These are phyloP conservation scores for Sphenostylis stenocarpa DNA, from an alignment of 306 rosid genomes.

Conservation along the genomic window DNA sequence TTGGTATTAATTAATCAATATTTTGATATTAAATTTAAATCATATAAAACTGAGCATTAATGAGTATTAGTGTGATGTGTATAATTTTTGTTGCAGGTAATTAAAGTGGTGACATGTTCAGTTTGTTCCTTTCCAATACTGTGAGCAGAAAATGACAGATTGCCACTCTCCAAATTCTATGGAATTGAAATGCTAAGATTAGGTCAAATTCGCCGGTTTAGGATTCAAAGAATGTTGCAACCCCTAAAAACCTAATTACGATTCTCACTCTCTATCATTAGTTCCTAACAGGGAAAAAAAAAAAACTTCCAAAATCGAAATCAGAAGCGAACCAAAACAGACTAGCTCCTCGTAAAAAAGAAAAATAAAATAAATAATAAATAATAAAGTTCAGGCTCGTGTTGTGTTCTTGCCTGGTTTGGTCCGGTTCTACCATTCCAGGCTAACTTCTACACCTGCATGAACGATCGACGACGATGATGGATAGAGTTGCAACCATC, in stretches of 20 bases:
- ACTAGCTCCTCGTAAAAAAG: neutral
- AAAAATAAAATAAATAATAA: neutral
- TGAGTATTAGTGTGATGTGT: too few species aligned
- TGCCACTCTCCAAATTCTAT: neutral
- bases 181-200: slow-evolving; percentile 16
- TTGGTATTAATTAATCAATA: too few species aligned
- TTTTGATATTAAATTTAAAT: too few species aligned
- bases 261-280: slow-evolving; percentile 37
- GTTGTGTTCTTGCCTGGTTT: slow-evolving; percentile 37
- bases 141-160: too few species aligned
- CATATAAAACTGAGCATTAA: too few species aligned
- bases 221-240: neutral
- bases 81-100: too few species aligned
- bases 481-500: neutral
- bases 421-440: slow-evolving; percentile 39
- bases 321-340: neutral
- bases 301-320: neutral
- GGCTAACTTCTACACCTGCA: slow-evolving; percentile 24
- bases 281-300: neutral
- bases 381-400: neutral
- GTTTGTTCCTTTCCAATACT: too few species aligned
- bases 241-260: slow-evolving; percentile 4
- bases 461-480: neutral
- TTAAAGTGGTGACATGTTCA: too few species aligned
- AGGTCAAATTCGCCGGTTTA: neutral